Base-by-base conservation (phyloP, 1,284 basidiomycete species). In the Bondarzewia mesenterica region DNA sequence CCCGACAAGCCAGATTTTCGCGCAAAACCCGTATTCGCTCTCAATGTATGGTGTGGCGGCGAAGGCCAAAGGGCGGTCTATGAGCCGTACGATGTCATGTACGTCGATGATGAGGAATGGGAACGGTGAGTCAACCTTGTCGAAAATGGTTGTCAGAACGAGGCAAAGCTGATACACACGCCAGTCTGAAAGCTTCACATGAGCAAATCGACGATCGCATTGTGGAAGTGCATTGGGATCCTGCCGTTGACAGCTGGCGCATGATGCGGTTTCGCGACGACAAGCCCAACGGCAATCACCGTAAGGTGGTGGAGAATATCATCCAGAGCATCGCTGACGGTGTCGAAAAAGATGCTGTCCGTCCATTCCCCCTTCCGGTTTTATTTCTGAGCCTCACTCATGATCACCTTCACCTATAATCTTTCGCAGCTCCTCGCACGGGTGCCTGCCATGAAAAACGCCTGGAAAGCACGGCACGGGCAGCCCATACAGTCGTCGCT, bases 121-220 rank as follows among this genome's bases (percentile, higher is more conserved):
- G 89, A 94, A 65, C 70, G 67, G 90, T 94, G 56, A 56, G 87
- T 70, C 22, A 39, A 15, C 47, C 21, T 44, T 27, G 47, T 50
- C 47, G 50, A 32, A 7, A 15, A 36, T 6, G 43, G 42, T 22
- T 37, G 21, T 35, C 29, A 43, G 21, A 16, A 22, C 29, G 29
- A 52, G 23, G 18, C 7, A 7, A n/a, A 35, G 14, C 21, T 1
- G 20, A 20, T 40, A 18, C 38, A 39, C 44, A 53, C 27, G 47
- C 0, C 62, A 96, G 93, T 56, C 77, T 94, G 75, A 98, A 98
- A 61, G 67, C 71, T 3, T 80, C 81, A 0, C 84, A 85, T 4
- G 88, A 94, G 60, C 93, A 99, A 63, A 75, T 85, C 52, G 93
- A 99, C 62, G 93, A 97, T 61, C 80, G 94, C 7, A 80, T 99